Evolutionary conservation across 2,329 filamentous ascomycete genomes (phyloP).

Genomic region (Curvularia eragrostidis): DNA sequence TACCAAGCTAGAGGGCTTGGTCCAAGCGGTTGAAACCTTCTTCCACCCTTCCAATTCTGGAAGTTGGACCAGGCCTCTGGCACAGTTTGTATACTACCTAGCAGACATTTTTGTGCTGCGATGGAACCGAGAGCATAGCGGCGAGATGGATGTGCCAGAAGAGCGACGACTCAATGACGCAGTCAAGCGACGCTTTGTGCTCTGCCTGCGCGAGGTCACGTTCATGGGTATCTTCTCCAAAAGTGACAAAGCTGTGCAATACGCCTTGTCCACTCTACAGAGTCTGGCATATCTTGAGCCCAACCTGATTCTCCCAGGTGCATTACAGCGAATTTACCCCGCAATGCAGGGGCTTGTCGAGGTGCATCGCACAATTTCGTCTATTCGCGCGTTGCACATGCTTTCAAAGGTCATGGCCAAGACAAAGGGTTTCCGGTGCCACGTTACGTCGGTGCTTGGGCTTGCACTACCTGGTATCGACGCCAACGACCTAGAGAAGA

Average conservation of each 20-base stretch:
- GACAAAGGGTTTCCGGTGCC: conserved; percentile 94
- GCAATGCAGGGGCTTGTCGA: conserved; percentile 96
- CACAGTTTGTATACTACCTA: conserved; percentile 89
- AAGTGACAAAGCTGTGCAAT: conserved; percentile 88
- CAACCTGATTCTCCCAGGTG: conserved; percentile 87
- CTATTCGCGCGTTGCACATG: conserved; percentile 88
- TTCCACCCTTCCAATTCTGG: conserved; percentile 98
- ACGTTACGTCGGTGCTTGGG: conserved; percentile 92
- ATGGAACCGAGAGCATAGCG: conserved; percentile 94
- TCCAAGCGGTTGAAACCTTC: conserved; percentile 96
- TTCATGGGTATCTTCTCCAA: conserved; percentile 99
- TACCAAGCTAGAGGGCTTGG: conserved; percentile 83
- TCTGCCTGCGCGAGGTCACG: conserved; percentile 86
- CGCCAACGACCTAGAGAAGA: conserved; percentile 97
- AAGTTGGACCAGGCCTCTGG: conserved; percentile 85
- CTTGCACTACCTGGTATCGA: conserved; percentile 94
- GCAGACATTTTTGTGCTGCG: conserved; percentile 96
- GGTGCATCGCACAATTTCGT: conserved; percentile 94
- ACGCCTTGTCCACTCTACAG: conserved; percentile 88
- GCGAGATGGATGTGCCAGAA: conserved; percentile 84
- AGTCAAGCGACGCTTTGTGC: conserved; percentile 88
- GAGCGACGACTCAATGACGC: conserved; percentile 79
- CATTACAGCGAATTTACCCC: conserved; percentile 93
- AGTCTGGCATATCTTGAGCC: conserved; percentile 90
- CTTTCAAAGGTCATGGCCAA: conserved; percentile 89